Conservation (phyloP, 176 grass and related monocot genomes). For the Rhipidocladum racemiflorum region DNA sequence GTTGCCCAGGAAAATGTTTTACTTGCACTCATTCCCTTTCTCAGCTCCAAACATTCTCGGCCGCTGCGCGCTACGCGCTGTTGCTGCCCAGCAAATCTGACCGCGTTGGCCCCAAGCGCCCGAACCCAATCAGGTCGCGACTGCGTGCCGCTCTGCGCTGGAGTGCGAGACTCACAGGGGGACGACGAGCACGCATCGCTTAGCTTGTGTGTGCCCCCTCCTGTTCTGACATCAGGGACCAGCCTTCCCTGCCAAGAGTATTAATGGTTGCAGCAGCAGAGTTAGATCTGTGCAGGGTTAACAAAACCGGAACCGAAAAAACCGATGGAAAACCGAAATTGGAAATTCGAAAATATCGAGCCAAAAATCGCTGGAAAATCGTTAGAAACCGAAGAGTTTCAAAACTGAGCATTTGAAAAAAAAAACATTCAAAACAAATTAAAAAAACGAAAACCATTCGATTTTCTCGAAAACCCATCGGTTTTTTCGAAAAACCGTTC, state of each 20-base stretch:
- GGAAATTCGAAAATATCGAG: too few species aligned
- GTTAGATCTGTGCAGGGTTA: neutral
- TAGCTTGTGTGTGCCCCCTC: neutral
- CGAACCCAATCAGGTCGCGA: neutral
- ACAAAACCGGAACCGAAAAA: too few species aligned
- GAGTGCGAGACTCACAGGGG: neutral
- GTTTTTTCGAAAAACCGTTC: too few species aligned
- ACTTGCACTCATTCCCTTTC: neutral
- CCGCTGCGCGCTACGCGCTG: neutral
- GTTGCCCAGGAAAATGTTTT: neutral
- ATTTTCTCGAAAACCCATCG: too few species aligned
- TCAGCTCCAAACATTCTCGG: neutral
- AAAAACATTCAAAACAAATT: too few species aligned
- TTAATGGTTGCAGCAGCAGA: neutral
- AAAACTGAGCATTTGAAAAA: too few species aligned
- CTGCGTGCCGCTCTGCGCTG: neutral
- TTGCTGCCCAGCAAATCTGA: neutral
- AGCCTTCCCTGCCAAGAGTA: neutral
- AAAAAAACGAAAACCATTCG: too few species aligned
- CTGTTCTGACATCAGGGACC: neutral
- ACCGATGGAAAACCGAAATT: too few species aligned
- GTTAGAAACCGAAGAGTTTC: too few species aligned
- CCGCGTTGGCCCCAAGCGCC: too few species aligned
- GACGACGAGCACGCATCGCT: neutral
- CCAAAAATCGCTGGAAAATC: too few species aligned